Evolutionary conservation across 345 rosid species (phyloP).

Genomic region (Adansonia digitata): DNA sequence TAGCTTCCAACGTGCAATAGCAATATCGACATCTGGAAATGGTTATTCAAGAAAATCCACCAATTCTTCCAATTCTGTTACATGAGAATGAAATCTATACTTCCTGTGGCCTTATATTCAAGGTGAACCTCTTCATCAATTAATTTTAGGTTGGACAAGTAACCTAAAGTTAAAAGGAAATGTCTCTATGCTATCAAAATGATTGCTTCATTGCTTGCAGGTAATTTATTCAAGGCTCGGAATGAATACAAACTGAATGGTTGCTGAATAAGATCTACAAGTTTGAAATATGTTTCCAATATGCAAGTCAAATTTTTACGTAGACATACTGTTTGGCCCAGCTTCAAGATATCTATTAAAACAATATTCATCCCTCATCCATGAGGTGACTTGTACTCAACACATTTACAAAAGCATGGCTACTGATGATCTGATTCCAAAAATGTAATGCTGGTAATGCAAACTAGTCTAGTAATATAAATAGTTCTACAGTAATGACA

Average conservation of each 20-base stretch:
- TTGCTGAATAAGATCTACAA: not conserved
- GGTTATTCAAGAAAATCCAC: conserved; percentile 65
- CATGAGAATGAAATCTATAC: conserved; percentile 12
- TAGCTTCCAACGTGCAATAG: conserved; percentile 92
- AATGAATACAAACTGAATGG: not conserved
- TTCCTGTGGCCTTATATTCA: not conserved
- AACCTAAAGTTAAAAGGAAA: not conserved
- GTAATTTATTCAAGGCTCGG: not conserved
- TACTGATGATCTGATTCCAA: not conserved
- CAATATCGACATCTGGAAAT: conserved; percentile 66
- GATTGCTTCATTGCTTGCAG: not conserved
- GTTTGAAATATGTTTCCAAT: not conserved
- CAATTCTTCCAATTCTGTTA: conserved; percentile 75
- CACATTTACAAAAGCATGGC: not conserved
- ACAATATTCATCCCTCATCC: not conserved
- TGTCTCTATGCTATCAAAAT: not conserved
- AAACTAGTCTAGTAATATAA: not conserved
- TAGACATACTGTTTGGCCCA: not conserved
- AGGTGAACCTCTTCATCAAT: not conserved
- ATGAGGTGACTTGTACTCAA: not conserved
- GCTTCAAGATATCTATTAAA: not conserved
- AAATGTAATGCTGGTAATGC: not conserved
- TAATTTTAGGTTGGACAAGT: too few species aligned
- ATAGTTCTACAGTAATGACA: not conserved
- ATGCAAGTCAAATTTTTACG: not conserved